Conservation (phyloP, 2,329 filamentous ascomycete genomes). For the Fusarium brevicatenulatum region DNA sequence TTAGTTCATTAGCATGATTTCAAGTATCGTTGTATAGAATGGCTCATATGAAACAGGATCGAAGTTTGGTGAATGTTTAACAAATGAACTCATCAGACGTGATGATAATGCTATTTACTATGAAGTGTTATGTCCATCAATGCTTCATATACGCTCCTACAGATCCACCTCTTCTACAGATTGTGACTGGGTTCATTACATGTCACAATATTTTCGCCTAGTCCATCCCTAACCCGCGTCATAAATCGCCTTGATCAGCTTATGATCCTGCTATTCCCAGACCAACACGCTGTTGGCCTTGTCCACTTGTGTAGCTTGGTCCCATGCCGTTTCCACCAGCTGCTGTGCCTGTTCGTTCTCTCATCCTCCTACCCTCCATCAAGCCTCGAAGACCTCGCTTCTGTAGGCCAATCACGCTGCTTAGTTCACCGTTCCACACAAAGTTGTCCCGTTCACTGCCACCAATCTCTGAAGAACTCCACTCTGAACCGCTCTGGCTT, state of each 20-base stretch:
- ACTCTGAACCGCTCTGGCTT: conserved; percentile 65
- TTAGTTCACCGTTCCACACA: conserved; percentile 83
- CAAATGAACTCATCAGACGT: conserved; percentile 6
- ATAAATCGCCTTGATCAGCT: not conserved
- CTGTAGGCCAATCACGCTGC: conserved; percentile 92
- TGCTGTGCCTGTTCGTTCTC: conserved; percentile 73
- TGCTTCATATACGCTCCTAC: conserved; percentile 30
- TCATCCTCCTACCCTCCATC: conserved; percentile 91
- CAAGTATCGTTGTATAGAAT: not conserved
- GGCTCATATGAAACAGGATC: not conserved
- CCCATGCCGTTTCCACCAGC: conserved; percentile 35
- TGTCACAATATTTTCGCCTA: conserved; percentile 32
- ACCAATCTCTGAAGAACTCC: conserved; percentile 65
- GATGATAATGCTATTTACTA: conserved; percentile 28
- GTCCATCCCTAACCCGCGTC: conserved; percentile 16
- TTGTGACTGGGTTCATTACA: conserved; percentile 41
- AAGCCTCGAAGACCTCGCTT: conserved; percentile 90
- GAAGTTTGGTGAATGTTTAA: not conserved
- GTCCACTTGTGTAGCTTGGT: conserved; percentile 28
- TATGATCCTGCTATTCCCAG: conserved; percentile 64
- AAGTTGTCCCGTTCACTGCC: conserved; percentile 60
- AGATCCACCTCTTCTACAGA: conserved; percentile 32
- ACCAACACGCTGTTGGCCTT: conserved; percentile 56
- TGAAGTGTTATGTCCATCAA: conserved; percentile 26
- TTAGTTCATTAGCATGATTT: not conserved